Evolutionary conservation across 352 stramenopile species (phyloP).

Genomic region (Pythium monospermum): DNA sequence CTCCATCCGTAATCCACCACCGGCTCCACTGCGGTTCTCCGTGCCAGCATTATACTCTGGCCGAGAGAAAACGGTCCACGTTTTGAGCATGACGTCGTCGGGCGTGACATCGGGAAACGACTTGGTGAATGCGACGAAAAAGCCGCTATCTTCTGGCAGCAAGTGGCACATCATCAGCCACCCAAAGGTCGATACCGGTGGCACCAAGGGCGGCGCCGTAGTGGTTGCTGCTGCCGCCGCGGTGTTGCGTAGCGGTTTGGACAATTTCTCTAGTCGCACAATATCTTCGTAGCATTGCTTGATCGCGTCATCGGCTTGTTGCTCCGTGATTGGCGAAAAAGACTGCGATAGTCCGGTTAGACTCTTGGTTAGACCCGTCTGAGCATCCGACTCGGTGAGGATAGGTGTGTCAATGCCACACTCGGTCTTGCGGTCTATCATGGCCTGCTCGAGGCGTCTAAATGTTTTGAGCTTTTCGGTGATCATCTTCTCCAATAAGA

Average conservation of each 20-base stretch:
- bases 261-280: conserved; percentile 40
- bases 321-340: conserved; percentile 50
- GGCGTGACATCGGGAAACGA: conserved; percentile 22
- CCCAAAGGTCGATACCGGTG: conserved; percentile 38
- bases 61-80: conserved; percentile 21
- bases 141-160: conserved; percentile 23
- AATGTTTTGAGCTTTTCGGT: conserved; percentile 45
- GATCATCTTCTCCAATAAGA: conserved; percentile 43
- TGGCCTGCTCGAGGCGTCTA: conserved; percentile 38
- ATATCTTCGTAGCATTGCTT: conserved; percentile 56
- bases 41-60: conserved; percentile 21
- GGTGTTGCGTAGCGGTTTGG: conserved; percentile 20
- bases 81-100: conserved; percentile 23
- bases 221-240: neutral
- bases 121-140: conserved; percentile 34
- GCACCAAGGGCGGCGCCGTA: conserved; percentile 19
- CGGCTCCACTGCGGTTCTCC: conserved; percentile 7
- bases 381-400: conserved; percentile 3
- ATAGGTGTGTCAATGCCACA: conserved; percentile 35
- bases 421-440: conserved; percentile 41
- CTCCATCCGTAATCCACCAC: conserved; percentile 26
- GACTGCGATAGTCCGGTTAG: too few relatives aligned
- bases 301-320: conserved; percentile 46
- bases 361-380: too few relatives aligned
- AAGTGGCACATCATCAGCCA: conserved; percentile 28